These are phyloP conservation scores for Sesbania bispinosa DNA, from an alignment of 306 rosid species.

Conservation along the genomic window DNA sequence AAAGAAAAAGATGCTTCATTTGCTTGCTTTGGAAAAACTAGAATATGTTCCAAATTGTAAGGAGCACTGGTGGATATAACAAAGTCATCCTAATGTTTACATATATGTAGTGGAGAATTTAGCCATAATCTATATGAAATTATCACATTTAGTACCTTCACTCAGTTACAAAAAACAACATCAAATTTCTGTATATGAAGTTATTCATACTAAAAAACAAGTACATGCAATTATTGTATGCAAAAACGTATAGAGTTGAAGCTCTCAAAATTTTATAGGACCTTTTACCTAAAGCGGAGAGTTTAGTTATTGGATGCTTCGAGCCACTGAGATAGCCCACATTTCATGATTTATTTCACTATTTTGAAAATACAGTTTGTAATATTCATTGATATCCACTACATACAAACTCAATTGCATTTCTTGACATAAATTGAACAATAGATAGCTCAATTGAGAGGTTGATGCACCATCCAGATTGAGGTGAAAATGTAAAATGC, in stretches of 20 bases:
- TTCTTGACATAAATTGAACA: too few relatives aligned
- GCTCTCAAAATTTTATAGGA: neutral
- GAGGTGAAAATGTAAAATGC: too few relatives aligned
- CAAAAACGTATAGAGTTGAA: neutral
- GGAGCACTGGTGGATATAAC: neutral
- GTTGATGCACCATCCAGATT: too few relatives aligned
- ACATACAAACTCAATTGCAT: too few relatives aligned
- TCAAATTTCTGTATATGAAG: neutral
- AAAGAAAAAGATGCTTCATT: conserved; percentile 13
- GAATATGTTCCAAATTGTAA: conserved; percentile 14
- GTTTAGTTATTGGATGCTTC: neutral
- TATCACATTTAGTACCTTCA: neutral
- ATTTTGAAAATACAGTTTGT: too few relatives aligned
- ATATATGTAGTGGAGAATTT: neutral
- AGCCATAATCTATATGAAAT: neutral
- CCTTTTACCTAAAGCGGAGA: neutral
- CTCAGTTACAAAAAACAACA: neutral
- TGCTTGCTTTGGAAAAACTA: neutral
- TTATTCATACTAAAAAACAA: neutral
- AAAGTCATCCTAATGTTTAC: neutral
- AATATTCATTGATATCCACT: too few relatives aligned
- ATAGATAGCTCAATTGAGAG: too few relatives aligned
- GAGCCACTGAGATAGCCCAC: too few relatives aligned
- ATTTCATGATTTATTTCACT: too few relatives aligned
- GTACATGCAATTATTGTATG: neutral